phyloP scores from a whole-genome alignment of 2,329 filamentous ascomycete species.

The Neocatenulostroma microsporum region DNA sequence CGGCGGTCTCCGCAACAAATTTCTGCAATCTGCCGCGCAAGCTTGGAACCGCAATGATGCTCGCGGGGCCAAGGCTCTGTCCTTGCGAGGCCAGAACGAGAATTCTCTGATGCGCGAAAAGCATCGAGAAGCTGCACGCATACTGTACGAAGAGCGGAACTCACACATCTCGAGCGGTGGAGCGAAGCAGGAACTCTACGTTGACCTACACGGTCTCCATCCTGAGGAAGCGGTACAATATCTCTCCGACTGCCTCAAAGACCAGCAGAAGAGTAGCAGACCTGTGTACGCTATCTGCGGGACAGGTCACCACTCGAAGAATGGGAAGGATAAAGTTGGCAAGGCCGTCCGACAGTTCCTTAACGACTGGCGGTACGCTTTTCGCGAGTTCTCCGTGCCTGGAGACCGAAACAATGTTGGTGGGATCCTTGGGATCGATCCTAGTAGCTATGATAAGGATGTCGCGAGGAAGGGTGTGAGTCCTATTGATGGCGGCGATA shows the following conservation, averaged over 20 bases:
- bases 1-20: slow-evolving; percentile 92
- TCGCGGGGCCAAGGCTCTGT: slow-evolving; percentile 88
- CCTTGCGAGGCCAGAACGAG: slow-evolving; percentile 87
- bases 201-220: slow-evolving; percentile 96
- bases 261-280: slow-evolving; percentile 53
- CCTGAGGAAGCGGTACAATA: slow-evolving; percentile 96
- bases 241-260: slow-evolving; percentile 75
- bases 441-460: slow-evolving; percentile 48
- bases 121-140: slow-evolving; percentile 83
- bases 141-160: slow-evolving; percentile 91
- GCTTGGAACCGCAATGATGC: slow-evolving; percentile 98
- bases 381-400: slow-evolving; percentile 90
- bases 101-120: slow-evolving; percentile 97
- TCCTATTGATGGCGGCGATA: slow-evolving; percentile 32
- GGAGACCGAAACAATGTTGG: slow-evolving; percentile 82
- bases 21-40: slow-evolving; percentile 91
- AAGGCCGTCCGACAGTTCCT: slow-evolving; percentile 86
- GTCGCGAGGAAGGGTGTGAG: slow-evolving; percentile 20
- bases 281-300: slow-evolving; percentile 95
- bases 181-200: slow-evolving; percentile 64
- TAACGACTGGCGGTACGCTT: slow-evolving; percentile 92
- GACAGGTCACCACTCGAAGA: slow-evolving; percentile 95
- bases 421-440: slow-evolving; percentile 57
- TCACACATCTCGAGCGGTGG: slow-evolving; percentile 47
- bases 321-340: slow-evolving; percentile 96